Conservation (phyloP, 2,329 filamentous ascomycete species). For the Peltaster fructicola region DNA sequence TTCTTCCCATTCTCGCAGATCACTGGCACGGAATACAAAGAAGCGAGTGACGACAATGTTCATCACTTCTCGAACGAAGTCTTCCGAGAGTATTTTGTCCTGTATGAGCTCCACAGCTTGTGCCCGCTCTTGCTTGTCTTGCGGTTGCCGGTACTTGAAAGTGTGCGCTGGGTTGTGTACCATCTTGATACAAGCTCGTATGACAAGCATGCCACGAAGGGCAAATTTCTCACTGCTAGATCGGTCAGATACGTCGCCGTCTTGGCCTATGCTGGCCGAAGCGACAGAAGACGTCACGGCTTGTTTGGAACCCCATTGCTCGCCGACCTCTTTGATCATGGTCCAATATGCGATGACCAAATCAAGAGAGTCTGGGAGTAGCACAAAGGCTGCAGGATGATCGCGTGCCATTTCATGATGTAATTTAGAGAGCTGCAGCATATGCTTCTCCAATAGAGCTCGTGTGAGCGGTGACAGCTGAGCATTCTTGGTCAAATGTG, state of each 20-base stretch:
- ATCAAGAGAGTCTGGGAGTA: slow-evolving; percentile 61
- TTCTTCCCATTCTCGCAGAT: slow-evolving; percentile 82
- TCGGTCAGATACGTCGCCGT: slow-evolving; percentile 26
- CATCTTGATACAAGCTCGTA: slow-evolving; percentile 71
- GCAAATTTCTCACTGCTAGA: slow-evolving; percentile 51
- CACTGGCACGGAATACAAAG: slow-evolving; percentile 69
- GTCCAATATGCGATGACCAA: slow-evolving; percentile 76
- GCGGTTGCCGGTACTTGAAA: slow-evolving; percentile 63
- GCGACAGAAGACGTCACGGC: slow-evolving; percentile 14
- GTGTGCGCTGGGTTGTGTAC: slow-evolving; percentile 64
- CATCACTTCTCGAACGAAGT: slow-evolving; percentile 65
- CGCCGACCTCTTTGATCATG: slow-evolving; percentile 57
- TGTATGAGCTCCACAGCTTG: slow-evolving; percentile 54
- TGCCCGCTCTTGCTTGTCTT: slow-evolving; percentile 60
- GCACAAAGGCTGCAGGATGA: slow-evolving; percentile 67
- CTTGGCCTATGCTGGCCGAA: slow-evolving; percentile 26
- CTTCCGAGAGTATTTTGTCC: slow-evolving; percentile 53
- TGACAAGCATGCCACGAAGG: slow-evolving; percentile 63
- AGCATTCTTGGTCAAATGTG: slow-evolving; percentile 32
- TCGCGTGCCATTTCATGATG: slow-evolving; percentile 69
- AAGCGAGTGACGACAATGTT: slow-evolving; percentile 72
- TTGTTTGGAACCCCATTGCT: slow-evolving; percentile 45
- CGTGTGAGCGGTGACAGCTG: slow-evolving; percentile 4
- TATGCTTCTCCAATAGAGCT: slow-evolving; percentile 58
- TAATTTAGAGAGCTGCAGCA: slow-evolving; percentile 79